A percentile compares a stretch with the other conserved stretches of the same genome.
These are phyloP conservation scores for Malus sylvestris DNA, from an alignment of 306 rosid species.

Conservation along the genomic window DNA sequence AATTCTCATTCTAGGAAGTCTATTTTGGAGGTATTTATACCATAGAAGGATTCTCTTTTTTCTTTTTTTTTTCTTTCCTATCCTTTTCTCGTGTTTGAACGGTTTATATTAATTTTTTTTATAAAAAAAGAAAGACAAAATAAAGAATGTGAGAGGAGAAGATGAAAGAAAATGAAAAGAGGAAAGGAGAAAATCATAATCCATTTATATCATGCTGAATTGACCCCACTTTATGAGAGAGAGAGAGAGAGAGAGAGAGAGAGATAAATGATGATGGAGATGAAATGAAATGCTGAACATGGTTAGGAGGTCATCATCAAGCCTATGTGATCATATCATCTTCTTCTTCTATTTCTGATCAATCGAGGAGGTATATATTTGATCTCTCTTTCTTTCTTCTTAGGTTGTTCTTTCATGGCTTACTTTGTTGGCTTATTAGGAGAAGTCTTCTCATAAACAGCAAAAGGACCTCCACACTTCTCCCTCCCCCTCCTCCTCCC, in stretches of 20 bases:
- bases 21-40: conserved; percentile 67
- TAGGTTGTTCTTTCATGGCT: conserved; percentile 46
- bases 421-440: conserved; percentile 38
- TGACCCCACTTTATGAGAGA: conserved; percentile 59
- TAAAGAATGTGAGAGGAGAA: too few species aligned
- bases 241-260: background rate
- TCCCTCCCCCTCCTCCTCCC: conserved; percentile 7
- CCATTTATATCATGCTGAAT: conserved; percentile 57
- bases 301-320: conserved; percentile 59
- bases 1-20: conserved; percentile 34
- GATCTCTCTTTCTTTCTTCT: conserved; percentile 45
- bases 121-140: too few species aligned
- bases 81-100: too few species aligned
- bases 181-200: too few species aligned
- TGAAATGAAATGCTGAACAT: conserved; percentile 36
- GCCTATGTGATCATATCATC: conserved; percentile 31
- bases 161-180: too few species aligned
- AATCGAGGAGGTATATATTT: conserved; percentile 27
- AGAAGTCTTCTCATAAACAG: conserved; percentile 28
- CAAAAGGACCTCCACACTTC: conserved; percentile 10
- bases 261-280: background rate
- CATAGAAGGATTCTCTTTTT: background rate
- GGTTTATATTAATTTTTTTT: too few species aligned
- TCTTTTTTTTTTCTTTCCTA: too few species aligned
- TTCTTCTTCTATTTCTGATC: conserved; percentile 45